Base-by-base conservation (phyloP, 1,284 basidiomycete species). In the Rhodotorula sp. region DNA sequence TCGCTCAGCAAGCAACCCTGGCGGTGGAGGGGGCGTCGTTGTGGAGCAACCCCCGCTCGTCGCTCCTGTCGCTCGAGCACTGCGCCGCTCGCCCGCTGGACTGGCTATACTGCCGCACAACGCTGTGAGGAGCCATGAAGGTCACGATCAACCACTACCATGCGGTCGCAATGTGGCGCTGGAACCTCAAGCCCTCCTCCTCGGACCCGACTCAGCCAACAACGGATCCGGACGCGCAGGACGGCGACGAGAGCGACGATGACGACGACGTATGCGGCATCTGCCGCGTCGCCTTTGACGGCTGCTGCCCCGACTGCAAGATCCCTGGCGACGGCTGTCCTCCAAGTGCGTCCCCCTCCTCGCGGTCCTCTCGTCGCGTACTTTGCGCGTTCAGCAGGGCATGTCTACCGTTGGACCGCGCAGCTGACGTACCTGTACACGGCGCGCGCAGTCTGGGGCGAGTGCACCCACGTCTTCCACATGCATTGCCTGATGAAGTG, bases 301-400 rank as follows among this genome's bases (percentile, higher is more conserved):
- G 90, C 0, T 94, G 92, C 78, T 97, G 94, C 83, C 93, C 94
- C 9, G 87, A 89, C 8, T 97, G 94, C 83, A 95, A 94, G 82
- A 88, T 94, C 78, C 94, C 94, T 0, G 94, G 94, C n/a, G 94
- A 97, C 76, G 93, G 95, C 78, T 97, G 94, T 84, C 94, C 94
- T 2, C 83, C 97, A 41, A 96, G 94, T 97, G 78, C 80, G 89
- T 87, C 54, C 37, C 39, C n/a, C 37, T 61, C 37, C 58, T 25
- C 44, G 19, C 48, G 3, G 48, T 37, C 39, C n/a, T 17, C 32
- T 56, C 27, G 32, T 25, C 44, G 29, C 37, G 37, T n/a, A 9
- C 13, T 41, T 62, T 25, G 66, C 39, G 15, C 22, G 39, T n/a
- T 36, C 53, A 1, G n/a, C n/a, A n/a, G 15, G 8, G 13, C 7